Base-by-base conservation (phyloP, 345 rosid genomes). In the Citrus hindsii region DNA sequence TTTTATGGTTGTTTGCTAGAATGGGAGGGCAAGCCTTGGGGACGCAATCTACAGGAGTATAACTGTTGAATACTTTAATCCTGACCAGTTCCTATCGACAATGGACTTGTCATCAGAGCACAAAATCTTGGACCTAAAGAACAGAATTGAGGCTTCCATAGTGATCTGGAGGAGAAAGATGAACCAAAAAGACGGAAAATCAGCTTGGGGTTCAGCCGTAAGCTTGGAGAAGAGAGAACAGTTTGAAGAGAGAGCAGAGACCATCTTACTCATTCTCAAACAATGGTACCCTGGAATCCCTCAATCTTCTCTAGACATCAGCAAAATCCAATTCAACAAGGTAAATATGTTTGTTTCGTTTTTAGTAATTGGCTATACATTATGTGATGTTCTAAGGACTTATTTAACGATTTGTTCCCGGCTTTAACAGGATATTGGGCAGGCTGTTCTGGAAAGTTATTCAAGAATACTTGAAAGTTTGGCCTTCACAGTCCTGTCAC, bases 221-320 rank as follows among this genome's bases (percentile, higher is more conserved):
- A 94, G 98, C 84, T 66, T 86, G 67, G 97, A 94, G 88, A 94
- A 92, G 81, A 89, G 98, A 82, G 98, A 94, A 81, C 88, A 86
- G 24, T 94, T 94, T 67, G 98, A 92, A 86, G 98, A 92, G 76
- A 82, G 98, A 89, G 97, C 97, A 13, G 96, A 91, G 79, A 94
- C 97, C 9, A 89, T 94, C 78, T 80, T 94, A 71, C 89, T 92
- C 58, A 79, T 94, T 48, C 76, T 94, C 77, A 94, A 94, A 87
- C 97, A 91, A 48, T 80, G 87, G 21, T 94, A 84, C 72, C 98
- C 97, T 0, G 98, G 98, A 77, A 82, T 89, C 83, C 88, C 94
- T 70, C 97, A 94, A 68, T 94, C 97, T 28, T 51, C 92, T 4
- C 89, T 94, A n/a, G 98, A 94, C 85, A 89, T 93, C 56, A 93